Evolutionary conservation across 2,329 filamentous ascomycete species (phyloP), one percentile per base, ranked within the genome.

Genomic region (Neurospora sp.): DNA sequence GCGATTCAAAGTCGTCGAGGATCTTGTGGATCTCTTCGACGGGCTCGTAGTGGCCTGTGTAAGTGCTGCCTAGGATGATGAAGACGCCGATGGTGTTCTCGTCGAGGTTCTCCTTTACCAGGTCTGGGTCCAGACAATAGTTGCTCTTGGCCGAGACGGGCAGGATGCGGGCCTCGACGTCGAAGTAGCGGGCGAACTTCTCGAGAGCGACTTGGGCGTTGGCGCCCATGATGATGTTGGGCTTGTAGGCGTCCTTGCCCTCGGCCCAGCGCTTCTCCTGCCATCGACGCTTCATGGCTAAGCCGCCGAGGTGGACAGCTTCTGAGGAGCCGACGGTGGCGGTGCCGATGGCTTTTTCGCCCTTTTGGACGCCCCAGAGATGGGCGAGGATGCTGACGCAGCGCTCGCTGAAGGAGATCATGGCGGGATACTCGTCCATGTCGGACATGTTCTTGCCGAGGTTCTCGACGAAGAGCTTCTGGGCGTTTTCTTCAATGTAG

Each of bases 81-180:
- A 91, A 92, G 0, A 92, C 81, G n/a, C 90, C 90, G 74, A 92
- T 92, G 0, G 90, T 92, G 74, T 92, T 92, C 79, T 92, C 90
- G 72, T 92, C 89, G 40, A 92, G 84, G 72, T 90, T 89, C 74
- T 91, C 77, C 75, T 85, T 87, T 0, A 92, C 87, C 36, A 88
- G 79, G 4, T 87, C 82, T 0, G 89, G 87, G 73, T 92, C 89
- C 8, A 92, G 82, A 39, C 88, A 81, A 76, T 83, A 90, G 6
- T 84, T 81, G 70, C 87, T 89, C 76, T 87, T 84, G 73, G 85
- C 82, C 68, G 83, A 88, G 11, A 90, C 89, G 19, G 86, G 88
- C 67, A 89, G 79, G 70, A 90, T 90, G 66, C 86, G 83, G 33
- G 88, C 85, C 76, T 92, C 89, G 43, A 92, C 89, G 65, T 92